phyloP scores from a whole-genome alignment of 2,329 filamentous ascomycete genomes.

The Harringtonia lauricola region DNA sequence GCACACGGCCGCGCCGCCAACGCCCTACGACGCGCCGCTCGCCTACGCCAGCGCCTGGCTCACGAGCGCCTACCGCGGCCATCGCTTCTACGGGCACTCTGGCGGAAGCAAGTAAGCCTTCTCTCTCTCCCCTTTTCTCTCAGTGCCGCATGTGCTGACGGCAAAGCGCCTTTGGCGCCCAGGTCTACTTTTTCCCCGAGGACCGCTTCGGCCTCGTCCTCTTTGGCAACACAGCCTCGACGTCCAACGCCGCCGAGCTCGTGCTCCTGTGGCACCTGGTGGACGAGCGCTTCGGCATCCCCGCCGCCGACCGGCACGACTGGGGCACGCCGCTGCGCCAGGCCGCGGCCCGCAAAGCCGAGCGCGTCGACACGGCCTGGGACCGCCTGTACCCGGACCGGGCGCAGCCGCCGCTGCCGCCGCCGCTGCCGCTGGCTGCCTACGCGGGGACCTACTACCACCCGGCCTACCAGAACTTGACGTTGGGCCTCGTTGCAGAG shows the following conservation, averaged over 20 bases:
- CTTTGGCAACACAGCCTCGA: conserved; percentile 31
- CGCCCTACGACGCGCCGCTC: conserved; percentile 19
- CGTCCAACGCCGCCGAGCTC: conserved; percentile 23
- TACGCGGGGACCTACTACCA: conserved; percentile 33
- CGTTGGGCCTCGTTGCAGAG: conserved; percentile 7
- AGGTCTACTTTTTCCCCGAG: conserved; percentile 32
- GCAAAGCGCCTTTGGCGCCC: conserved; percentile 26
- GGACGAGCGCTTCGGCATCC: conserved; percentile 26
- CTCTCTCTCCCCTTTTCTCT: not conserved
- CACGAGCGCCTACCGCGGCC: conserved; percentile 27
- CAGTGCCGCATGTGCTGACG: not conserved
- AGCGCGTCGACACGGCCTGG: conserved; percentile 19
- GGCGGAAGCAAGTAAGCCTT: conserved; percentile 26
- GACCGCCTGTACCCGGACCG: conserved; percentile 26
- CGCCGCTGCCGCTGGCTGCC: conserved; percentile 20
- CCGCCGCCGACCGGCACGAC: conserved; percentile 22
- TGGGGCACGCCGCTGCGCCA: conserved; percentile 20
- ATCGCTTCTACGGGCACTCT: conserved; percentile 28
- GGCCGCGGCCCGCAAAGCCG: not conserved
- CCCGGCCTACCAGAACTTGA: conserved; percentile 27
- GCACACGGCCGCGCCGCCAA: conserved; percentile 6
- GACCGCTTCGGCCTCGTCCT: conserved; percentile 29
- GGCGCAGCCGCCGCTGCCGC: conserved; percentile 22
- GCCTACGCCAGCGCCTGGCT: conserved; percentile 31
- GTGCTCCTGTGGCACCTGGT: conserved; percentile 27